A percentile compares a stretch with the other conserved stretches of the same genome.
Conservation (phyloP, 2,329 filamentous ascomycete genomes). For the Colletotrichum sp. region DNA sequence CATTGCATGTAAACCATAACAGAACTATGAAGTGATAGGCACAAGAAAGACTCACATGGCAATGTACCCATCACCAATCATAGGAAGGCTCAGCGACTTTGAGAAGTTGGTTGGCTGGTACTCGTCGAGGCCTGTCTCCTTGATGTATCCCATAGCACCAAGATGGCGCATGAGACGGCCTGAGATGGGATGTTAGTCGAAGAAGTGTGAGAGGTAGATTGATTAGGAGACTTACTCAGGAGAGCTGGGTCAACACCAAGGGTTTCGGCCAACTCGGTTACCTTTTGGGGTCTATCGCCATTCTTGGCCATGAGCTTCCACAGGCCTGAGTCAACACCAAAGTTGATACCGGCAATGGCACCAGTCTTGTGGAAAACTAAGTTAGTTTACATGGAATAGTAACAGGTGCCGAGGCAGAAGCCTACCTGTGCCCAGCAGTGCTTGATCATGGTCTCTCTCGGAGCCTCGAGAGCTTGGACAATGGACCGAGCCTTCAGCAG, state of each 20-base stretch:
- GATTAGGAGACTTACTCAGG: background rate
- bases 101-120: slow-evolving; percentile 43
- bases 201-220: fast-evolving
- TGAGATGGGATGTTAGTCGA: background rate
- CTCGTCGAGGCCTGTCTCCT: slow-evolving; percentile 36
- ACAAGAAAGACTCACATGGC: slow-evolving; percentile 26
- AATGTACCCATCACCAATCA: slow-evolving; percentile 38
- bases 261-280: slow-evolving; percentile 32
- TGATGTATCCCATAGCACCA: slow-evolving; percentile 42
- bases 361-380: slow-evolving; percentile 21
- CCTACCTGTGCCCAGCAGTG: slow-evolving; percentile 49
- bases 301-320: slow-evolving; percentile 37
- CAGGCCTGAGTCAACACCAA: slow-evolving; percentile 39
- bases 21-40: fast-evolving
- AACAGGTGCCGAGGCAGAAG: background rate
- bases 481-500: slow-evolving; percentile 36
- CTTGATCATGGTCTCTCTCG: slow-evolving; percentile 51
- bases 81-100: slow-evolving; percentile 35
- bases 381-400: background rate
- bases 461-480: slow-evolving; percentile 44
- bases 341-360: slow-evolving; percentile 28
- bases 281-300: slow-evolving; percentile 29
- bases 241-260: slow-evolving; percentile 28
- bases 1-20: background rate
- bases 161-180: slow-evolving; percentile 41